A percentile compares a stretch with the other conserved stretches of the same genome.
Conservation (phyloP, 2,329 filamentous ascomycete species). For the Mariannaea elegans region DNA sequence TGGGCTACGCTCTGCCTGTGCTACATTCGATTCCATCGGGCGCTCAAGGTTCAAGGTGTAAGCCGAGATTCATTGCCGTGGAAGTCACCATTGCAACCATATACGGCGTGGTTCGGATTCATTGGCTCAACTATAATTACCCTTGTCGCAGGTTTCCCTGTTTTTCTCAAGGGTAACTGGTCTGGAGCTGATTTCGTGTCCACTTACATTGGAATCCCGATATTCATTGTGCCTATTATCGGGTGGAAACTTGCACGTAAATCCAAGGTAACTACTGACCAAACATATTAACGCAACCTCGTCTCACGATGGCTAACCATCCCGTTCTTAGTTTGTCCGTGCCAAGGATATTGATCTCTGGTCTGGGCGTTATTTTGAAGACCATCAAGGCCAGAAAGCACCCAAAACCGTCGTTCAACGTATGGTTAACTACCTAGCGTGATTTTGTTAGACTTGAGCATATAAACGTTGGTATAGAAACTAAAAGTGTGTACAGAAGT, state of each 20-base stretch:
- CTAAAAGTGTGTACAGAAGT: background rate
- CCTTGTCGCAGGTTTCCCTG: slow-evolving; percentile 78
- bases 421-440: background rate
- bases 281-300: background rate
- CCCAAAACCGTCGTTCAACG: slow-evolving; percentile 1
- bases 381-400: slow-evolving; percentile 6
- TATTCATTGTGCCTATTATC: slow-evolving; percentile 67
- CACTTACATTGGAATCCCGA: slow-evolving; percentile 69
- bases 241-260: slow-evolving; percentile 62
- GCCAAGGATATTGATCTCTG: slow-evolving; percentile 61
- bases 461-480: background rate
- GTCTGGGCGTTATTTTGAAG: slow-evolving; percentile 29
- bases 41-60: slow-evolving; percentile 60
- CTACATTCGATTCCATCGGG: slow-evolving; percentile 65
- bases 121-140: slow-evolving; percentile 68
- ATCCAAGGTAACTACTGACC: slow-evolving; percentile 25
- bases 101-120: slow-evolving; percentile 69
- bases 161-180: slow-evolving; percentile 75
- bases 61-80: slow-evolving; percentile 62
- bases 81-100: slow-evolving; percentile 65
- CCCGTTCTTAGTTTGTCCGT: slow-evolving; percentile 41
- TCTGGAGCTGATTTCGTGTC: slow-evolving; percentile 70
- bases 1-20: slow-evolving; percentile 68
- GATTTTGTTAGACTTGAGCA: background rate
- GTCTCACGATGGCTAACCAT: background rate